Evolutionary conservation across 208 protist species (phyloP).

Genomic region (Porcisia deanei): DNA sequence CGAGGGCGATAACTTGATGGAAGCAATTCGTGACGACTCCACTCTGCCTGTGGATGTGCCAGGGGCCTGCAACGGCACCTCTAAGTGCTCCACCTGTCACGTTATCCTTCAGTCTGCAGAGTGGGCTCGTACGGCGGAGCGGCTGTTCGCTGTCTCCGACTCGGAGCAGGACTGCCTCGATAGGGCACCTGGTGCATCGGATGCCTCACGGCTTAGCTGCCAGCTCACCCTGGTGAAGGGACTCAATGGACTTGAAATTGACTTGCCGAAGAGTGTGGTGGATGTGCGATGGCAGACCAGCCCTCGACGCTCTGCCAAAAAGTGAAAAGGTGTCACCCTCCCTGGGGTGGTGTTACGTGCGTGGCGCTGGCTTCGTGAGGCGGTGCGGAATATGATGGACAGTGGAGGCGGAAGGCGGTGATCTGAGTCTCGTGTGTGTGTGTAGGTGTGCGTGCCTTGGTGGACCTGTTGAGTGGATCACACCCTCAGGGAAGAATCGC

Average conservation of each 20-base stretch:
- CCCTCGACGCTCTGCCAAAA: slow-evolving; percentile 15
- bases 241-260: slow-evolving; percentile 36
- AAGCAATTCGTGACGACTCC: slow-evolving; percentile 80
- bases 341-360: no score
- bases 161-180: slow-evolving; percentile 68
- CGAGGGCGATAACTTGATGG: slow-evolving; percentile 81
- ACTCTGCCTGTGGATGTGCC: slow-evolving; percentile 53
- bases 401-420: no score
- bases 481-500: neutral
- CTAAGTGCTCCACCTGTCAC: slow-evolving; percentile 96
- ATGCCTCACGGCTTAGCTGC: slow-evolving; percentile 58
- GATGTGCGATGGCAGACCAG: slow-evolving; percentile 24
- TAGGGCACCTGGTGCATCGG: slow-evolving; percentile 31
- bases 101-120: slow-evolving; percentile 82
- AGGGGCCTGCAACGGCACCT: slow-evolving; percentile 91
- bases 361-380: neutral
- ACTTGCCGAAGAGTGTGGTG: slow-evolving; percentile 23
- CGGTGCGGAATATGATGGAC: neutral
- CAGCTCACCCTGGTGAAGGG: slow-evolving; percentile 49
- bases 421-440: neutral
- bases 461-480: neutral
- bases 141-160: slow-evolving; percentile 66
- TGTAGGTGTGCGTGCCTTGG: no score
- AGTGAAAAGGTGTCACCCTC: neutral
- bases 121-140: slow-evolving; percentile 73